These are phyloP conservation scores for Hericium erinaceus DNA, from an alignment of 768 basidiomycete genomes.

Conservation along the genomic window DNA sequence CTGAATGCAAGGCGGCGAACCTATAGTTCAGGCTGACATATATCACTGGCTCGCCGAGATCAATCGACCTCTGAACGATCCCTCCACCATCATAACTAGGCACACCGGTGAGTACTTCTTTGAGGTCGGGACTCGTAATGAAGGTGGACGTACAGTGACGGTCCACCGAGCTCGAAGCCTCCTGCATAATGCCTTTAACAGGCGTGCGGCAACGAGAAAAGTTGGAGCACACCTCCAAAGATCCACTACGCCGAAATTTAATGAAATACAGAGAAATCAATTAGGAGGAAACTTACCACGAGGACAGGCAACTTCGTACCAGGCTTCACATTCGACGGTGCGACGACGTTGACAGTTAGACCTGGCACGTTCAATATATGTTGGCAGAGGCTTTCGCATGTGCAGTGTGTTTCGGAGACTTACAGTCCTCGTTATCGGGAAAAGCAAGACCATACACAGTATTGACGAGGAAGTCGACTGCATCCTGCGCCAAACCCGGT, in stretches of 20 bases:
- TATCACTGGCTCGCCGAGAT: slow-evolving; percentile 33
- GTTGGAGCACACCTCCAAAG: slow-evolving; percentile 14
- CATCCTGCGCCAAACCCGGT: not conserved
- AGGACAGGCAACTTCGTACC: slow-evolving; percentile 13
- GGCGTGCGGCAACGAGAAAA: not conserved
- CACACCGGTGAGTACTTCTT: not conserved
- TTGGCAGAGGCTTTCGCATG: not conserved
- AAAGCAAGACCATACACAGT: not conserved
- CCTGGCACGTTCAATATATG: slow-evolving; percentile 5
- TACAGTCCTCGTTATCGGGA: slow-evolving; percentile 6
- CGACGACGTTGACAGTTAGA: slow-evolving; percentile 20
- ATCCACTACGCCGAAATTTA: slow-evolving; percentile 15
- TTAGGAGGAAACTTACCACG: slow-evolving; percentile 3
- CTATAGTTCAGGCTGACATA: slow-evolving; percentile 50
- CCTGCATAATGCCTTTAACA: slow-evolving; percentile 15
- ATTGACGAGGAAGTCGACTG: not conserved
- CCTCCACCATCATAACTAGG: slow-evolving; percentile 33
- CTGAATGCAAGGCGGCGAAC: slow-evolving; percentile 14
- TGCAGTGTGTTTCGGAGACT: not conserved
- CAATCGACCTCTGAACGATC: slow-evolving; percentile 37
- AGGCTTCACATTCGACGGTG: slow-evolving; percentile 9
- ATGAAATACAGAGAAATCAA: not conserved
- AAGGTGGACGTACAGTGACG: slow-evolving; percentile 2
- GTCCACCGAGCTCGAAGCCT: slow-evolving; percentile 33
- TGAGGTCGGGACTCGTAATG: not conserved